Evolutionary conservation across 1,284 basidiomycete genomes (phyloP), one percentile per base, ranked within the genome.

Genomic region (Puccinia hordei): DNA sequence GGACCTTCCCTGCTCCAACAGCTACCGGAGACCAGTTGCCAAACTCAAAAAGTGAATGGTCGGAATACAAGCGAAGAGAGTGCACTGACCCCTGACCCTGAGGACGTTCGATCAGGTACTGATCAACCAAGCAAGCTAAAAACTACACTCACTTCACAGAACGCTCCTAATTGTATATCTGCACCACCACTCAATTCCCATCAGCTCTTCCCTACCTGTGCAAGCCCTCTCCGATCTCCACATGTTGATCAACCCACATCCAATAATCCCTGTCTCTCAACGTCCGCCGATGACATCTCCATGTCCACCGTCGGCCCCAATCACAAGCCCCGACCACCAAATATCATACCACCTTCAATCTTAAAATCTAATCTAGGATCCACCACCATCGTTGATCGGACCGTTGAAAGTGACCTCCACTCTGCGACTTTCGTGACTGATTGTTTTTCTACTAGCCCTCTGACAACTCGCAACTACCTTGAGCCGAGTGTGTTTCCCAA

Each of bases 11-110:
- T 59, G 57, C 24, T 51, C 19, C 66, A 79, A 46, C 30, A 38
- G 30, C 35, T 27, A 59, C 27, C 41, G 30, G 61, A n/a, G 51
- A 69, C 41, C n/a, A 38, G 38, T 15, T 57, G 46, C 41, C 41
- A 2, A 35, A 38, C 27, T 44, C 49, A 61, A 41, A 63, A 79
- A 38, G 46, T 27, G 27, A 69, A 59, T 55, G 66, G 59, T 61
- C 68, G 77, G 12, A 69, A 69, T 35, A 63, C 53, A 13, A 79
- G 77, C 72, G 77, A 79, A 72, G 77, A 79, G 57, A 79, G 77
- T 63, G 77, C 77, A 1, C 57, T 79, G n/a, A 79, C 77, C 24
- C 77, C 77, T 72, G 77, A 72, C 46, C 77, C 77, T 46, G 77
- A 79, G 38, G 77, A 79, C 19, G 66, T 30, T 24, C 75, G 57